Percentiles rank a stretch among this genome's conserved stretches.
These are phyloP conservation scores for Kwoniella europaea DNA, from an alignment of 768 basidiomycete genomes.

Conservation along the genomic window DNA sequence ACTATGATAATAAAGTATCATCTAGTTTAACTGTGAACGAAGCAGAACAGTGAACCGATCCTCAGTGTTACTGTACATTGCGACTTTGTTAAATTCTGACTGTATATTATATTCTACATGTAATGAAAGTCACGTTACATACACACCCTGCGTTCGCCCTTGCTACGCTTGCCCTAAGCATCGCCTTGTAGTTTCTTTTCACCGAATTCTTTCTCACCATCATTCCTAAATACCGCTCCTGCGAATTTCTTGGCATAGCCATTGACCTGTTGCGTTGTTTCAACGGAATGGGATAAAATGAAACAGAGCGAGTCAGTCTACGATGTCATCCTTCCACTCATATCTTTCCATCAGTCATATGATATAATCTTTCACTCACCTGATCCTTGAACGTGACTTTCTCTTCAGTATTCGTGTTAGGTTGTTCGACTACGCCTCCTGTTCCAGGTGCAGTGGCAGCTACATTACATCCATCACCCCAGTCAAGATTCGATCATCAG, in stretches of 20 bases:
- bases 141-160: too few species aligned
- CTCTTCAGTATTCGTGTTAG: slow-evolving; percentile 10
- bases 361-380: slow-evolving; percentile 29
- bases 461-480: slow-evolving; percentile 5
- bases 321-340: not conserved
- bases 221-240: slow-evolving; percentile 44
- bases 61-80: too few species aligned
- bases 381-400: slow-evolving; percentile 52
- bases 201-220: slow-evolving; percentile 46
- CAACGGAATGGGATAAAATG: not conserved
- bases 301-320: not conserved
- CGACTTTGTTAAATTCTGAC: too few species aligned
- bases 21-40: too few species aligned
- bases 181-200: slow-evolving; percentile 42
- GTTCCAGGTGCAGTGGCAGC: slow-evolving; percentile 48
- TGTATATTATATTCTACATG: not conserved
- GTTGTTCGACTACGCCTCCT: slow-evolving; percentile 32
- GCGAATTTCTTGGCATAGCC: slow-evolving; percentile 53
- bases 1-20: too few species aligned
- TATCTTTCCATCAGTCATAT: not conserved
- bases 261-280: slow-evolving; percentile 35
- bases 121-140: not conserved
- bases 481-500: too few species aligned
- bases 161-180: slow-evolving; percentile 10
- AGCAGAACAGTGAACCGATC: too few species aligned